phyloP scores from a whole-genome alignment of 2,329 filamentous ascomycete species.

The Arthrobotrys megalospora region DNA sequence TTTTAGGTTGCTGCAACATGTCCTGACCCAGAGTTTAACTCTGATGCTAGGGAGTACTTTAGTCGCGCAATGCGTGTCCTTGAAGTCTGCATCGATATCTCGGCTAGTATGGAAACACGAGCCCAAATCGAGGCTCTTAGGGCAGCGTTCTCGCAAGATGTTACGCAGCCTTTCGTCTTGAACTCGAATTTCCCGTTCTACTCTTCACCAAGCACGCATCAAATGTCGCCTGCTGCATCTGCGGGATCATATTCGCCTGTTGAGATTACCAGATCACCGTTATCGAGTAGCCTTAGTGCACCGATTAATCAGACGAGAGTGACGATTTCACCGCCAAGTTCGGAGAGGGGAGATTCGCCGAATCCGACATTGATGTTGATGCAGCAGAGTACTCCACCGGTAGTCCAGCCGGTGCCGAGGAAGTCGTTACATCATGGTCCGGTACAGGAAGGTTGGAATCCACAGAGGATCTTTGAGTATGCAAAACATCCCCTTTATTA shows the following conservation, averaged over 20 bases:
- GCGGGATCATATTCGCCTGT: constrained; percentile 66
- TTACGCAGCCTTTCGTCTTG: constrained; percentile 86
- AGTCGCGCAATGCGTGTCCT: constrained; percentile 93
- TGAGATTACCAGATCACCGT: constrained; percentile 70
- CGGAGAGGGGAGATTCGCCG: constrained; percentile 73
- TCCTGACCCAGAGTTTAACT: constrained; percentile 88
- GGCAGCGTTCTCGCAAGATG: constrained; percentile 90
- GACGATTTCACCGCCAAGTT: constrained; percentile 69
- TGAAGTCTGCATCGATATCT: constrained; percentile 88
- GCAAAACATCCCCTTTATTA: constrained; percentile 65
- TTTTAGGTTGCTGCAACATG: constrained; percentile 89
- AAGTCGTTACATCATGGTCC: constrained; percentile 67
- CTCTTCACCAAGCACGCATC: constrained; percentile 79
- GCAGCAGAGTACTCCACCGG: constrained; percentile 77
- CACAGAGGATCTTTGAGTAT: constrained; percentile 90
- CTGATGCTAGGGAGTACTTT: constrained; percentile 89
- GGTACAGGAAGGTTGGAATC: constrained; percentile 81
- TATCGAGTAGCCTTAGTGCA: constrained; percentile 65
- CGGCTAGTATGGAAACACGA: constrained; percentile 69
- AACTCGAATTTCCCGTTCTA: constrained; percentile 82
- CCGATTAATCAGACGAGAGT: constrained; percentile 61
- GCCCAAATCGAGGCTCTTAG: constrained; percentile 90
- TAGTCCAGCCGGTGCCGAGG: constrained; percentile 71
- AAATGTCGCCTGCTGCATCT: constrained; percentile 70
- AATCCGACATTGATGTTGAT: constrained; percentile 80